Conservation (phyloP, 305 asterid genomes). For the Fraxinus nigra region DNA sequence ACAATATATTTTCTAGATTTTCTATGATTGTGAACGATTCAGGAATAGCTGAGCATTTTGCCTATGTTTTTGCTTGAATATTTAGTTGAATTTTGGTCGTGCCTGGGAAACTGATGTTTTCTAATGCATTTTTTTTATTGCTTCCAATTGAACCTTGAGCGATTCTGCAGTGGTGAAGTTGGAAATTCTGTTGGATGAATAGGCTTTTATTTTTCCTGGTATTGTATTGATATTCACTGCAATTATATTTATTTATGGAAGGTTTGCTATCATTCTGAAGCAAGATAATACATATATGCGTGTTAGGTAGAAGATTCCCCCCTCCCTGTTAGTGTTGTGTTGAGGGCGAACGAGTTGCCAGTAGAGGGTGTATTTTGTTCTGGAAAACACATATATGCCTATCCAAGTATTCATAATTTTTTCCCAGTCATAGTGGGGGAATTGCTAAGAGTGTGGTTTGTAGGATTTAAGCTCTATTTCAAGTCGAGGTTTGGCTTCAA, state of each 20-base stretch:
- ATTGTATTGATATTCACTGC: neutral
- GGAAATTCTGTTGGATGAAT: neutral
- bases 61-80: neutral
- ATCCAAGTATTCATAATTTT: neutral
- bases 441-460: neutral
- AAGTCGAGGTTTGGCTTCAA: neutral
- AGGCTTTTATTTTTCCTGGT: too few species aligned
- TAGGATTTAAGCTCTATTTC: neutral
- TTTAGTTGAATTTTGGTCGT: neutral
- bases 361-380: neutral
- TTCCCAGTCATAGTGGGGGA: neutral
- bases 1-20: neutral
- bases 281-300: neutral
- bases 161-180: conserved; percentile 10
- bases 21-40: neutral
- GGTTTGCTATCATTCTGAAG: neutral
- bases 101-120: neutral
- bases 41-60: neutral
- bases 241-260: neutral
- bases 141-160: neutral
- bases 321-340: neutral
- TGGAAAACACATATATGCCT: neutral
- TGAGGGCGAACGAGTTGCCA: neutral
- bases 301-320: neutral
- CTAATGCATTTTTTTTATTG: neutral